Evolutionary conservation across 225 moss, liverwort and hornwort genomes (phyloP).

Genomic region (Rhytidiadelphus loreus): DNA sequence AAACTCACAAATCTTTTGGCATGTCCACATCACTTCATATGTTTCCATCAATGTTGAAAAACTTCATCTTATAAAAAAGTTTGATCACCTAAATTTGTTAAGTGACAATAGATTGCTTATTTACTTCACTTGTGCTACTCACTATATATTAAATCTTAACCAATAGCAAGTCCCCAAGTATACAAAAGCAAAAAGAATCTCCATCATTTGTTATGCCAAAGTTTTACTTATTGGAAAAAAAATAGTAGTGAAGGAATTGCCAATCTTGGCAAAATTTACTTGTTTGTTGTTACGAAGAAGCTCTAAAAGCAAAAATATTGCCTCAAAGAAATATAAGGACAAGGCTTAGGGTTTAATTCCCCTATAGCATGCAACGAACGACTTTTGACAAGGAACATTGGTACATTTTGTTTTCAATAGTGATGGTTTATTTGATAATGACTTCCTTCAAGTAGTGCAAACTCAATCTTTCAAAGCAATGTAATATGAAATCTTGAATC

Average conservation of each 20-base stretch:
- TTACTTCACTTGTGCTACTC: neutral
- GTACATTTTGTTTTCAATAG: too few relatives aligned
- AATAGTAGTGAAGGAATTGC: neutral
- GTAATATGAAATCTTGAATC: too few relatives aligned
- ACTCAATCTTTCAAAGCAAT: neutral
- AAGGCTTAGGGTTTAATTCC: neutral
- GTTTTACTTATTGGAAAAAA: neutral
- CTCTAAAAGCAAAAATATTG: neutral
- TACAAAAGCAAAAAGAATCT: neutral
- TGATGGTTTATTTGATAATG: neutral
- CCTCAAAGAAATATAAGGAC: neutral
- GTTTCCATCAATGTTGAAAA: neutral
- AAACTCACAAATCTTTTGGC: neutral
- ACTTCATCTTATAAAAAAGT: neutral
- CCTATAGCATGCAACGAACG: too few relatives aligned
- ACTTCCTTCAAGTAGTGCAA: neutral
- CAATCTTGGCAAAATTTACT: neutral
- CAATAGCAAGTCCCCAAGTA: accelerated
- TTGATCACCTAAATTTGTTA: neutral
- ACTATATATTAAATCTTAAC: neutral
- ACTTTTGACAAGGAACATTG: neutral
- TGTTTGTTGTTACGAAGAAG: neutral
- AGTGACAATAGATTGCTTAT: neutral
- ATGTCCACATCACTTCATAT: neutral
- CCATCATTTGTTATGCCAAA: neutral